Conservation (phyloP, 1,284 basidiomycete genomes). For the Vanrija humicola region DNA sequence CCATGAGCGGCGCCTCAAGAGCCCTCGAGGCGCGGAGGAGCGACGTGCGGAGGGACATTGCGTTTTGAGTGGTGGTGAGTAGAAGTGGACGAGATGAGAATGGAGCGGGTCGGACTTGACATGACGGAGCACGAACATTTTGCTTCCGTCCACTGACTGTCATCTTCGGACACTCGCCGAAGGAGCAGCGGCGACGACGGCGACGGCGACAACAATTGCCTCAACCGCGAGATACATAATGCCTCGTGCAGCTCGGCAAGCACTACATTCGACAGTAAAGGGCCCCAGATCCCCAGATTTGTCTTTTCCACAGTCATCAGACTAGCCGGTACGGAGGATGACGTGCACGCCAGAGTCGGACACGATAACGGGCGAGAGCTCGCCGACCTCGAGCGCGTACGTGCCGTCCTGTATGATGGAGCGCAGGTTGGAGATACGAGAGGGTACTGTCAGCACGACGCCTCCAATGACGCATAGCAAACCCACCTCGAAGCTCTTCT, state of each 20-base stretch:
- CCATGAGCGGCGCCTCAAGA: no score
- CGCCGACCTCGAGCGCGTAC: slow-evolving; percentile 71
- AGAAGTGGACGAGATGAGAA: background rate
- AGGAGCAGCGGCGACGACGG: no score
- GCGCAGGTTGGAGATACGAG: background rate
- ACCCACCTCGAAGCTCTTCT: slow-evolving; percentile 81
- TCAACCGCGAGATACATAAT: no score
- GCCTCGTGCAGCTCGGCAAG: no score
- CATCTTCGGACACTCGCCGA: no score
- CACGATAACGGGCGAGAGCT: slow-evolving; percentile 80
- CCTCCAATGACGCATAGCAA: background rate
- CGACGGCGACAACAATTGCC: no score
- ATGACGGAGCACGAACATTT: no score
- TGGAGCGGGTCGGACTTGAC: background rate
- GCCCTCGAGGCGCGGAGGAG: background rate
- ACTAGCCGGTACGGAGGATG: slow-evolving; percentile 78
- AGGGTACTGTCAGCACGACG: background rate
- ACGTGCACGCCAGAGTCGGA: slow-evolving; percentile 97
- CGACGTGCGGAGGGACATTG: slow-evolving; percentile 2
- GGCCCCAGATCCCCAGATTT: no score
- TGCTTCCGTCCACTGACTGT: no score
- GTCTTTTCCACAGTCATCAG: no score
- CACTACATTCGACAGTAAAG: no score
- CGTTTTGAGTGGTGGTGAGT: background rate
- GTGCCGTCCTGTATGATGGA: slow-evolving; percentile 60